Conservation (phyloP, 2,329 filamentous ascomycete genomes). For the Elsinoe batatas region DNA sequence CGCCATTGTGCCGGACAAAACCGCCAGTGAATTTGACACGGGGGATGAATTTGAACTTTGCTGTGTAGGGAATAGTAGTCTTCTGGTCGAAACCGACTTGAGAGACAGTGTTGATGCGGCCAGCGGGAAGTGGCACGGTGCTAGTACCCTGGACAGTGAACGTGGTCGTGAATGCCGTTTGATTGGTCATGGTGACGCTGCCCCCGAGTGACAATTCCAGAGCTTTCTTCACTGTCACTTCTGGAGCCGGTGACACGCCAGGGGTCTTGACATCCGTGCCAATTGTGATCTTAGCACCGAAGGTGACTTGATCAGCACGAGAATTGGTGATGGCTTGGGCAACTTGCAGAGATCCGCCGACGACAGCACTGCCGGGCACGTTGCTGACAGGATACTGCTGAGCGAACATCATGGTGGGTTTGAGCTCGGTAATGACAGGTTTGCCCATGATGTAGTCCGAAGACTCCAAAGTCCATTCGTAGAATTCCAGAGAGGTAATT, state of each 20-base stretch:
- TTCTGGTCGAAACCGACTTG: constrained; percentile 1
- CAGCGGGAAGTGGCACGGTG: not conserved
- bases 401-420: not conserved
- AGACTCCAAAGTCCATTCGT: not conserved
- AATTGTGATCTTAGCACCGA: not conserved
- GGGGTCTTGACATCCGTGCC: not conserved
- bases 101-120: not conserved
- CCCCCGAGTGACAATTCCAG: not conserved
- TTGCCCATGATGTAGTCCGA: not conserved
- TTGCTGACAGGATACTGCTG: not conserved
- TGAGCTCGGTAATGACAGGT: not conserved
- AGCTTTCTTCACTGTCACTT: not conserved
- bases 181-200: not conserved
- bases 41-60: constrained; percentile 1
- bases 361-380: not conserved
- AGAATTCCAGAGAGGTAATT: not conserved
- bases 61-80: constrained; percentile 2
- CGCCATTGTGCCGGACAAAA: not conserved
- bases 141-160: not conserved
- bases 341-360: not conserved
- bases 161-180: not conserved
- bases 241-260: not conserved
- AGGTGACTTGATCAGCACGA: not conserved
- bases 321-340: not conserved
- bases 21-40: not conserved